A percentile compares a stretch with the other conserved stretches of the same genome.
Conservation (phyloP, 768 basidiomycete genomes). For the Sutorius australiensis region DNA sequence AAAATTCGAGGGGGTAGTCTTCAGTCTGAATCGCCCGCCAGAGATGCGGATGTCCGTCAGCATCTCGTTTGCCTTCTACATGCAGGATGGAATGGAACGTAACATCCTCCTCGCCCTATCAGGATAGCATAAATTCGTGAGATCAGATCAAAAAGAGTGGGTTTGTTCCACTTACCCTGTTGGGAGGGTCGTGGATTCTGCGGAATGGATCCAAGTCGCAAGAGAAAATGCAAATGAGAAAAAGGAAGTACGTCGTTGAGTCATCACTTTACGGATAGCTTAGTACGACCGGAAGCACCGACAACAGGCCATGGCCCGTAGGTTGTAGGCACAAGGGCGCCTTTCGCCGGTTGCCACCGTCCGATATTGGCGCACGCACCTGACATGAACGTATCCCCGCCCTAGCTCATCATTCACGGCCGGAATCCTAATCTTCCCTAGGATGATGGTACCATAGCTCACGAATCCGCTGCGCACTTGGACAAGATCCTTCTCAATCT, state of each 20-base stretch:
- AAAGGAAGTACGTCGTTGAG: conserved; percentile 9
- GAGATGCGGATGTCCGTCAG: conserved; percentile 46
- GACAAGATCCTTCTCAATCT: conserved; percentile 42
- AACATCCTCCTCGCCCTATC: conserved; percentile 62
- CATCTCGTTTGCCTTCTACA: conserved; percentile 49
- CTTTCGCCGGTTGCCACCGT: background rate
- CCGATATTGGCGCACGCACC: conserved; percentile 39
- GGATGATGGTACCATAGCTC: conserved; percentile 65
- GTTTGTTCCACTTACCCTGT: conserved; percentile 44
- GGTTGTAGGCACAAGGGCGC: conserved; percentile 1
- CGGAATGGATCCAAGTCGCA: conserved; percentile 5
- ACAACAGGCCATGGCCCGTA: conserved; percentile 7
- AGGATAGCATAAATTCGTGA: conserved; percentile 7
- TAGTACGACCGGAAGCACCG: conserved; percentile 2
- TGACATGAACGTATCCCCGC: conserved; percentile 65
- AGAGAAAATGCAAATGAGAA: background rate
- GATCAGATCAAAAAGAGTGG: background rate
- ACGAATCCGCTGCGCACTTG: conserved; percentile 51
- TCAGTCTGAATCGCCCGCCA: conserved; percentile 64
- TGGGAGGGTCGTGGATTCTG: conserved; percentile 75
- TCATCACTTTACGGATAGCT: conserved; percentile 4
- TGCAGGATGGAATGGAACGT: conserved; percentile 68
- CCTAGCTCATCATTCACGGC: conserved; percentile 59
- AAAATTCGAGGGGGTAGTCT: conserved; percentile 47
- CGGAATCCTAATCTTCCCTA: conserved; percentile 74